Conservation (phyloP, 345 rosid genomes). For the Sisymbrium altissimum region DNA sequence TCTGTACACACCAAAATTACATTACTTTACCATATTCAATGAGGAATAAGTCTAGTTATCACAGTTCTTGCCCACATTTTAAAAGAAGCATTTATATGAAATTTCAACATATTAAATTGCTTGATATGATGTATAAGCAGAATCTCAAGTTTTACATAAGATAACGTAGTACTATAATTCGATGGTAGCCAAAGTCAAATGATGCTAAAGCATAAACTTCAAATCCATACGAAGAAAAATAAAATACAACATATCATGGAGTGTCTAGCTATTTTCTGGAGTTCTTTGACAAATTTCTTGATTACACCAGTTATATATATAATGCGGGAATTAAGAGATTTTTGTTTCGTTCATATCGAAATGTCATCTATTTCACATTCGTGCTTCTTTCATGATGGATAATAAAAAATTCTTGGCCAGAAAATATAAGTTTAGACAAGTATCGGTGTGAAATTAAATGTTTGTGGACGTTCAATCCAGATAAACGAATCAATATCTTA, state of each 20-base stretch:
- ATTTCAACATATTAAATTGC: not conserved
- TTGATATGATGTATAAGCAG: not conserved
- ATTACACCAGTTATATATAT: too few species aligned
- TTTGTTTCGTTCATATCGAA: too few species aligned
- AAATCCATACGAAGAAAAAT: not conserved
- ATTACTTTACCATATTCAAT: conserved; percentile 15
- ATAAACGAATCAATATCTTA: too few species aligned
- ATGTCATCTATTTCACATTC: not conserved
- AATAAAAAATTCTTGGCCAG: not conserved
- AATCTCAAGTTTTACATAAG: not conserved
- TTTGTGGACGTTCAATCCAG: too few species aligned
- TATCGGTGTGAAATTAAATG: too few species aligned
- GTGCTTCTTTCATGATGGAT: not conserved
- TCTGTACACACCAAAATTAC: not conserved
- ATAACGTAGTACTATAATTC: not conserved
- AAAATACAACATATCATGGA: not conserved
- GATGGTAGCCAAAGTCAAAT: not conserved
- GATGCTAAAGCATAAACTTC: not conserved
- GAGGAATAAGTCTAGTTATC: not conserved
- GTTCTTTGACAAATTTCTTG: too few species aligned
- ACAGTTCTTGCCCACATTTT: not conserved
- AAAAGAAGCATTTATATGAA: not conserved
- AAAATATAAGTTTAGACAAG: not conserved
- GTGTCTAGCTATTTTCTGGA: too few species aligned
- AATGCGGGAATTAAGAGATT: not conserved